These are phyloP conservation scores for Symbiodinium natans DNA, from an alignment of 73 alveolate species.

Conservation along the genomic window DNA sequence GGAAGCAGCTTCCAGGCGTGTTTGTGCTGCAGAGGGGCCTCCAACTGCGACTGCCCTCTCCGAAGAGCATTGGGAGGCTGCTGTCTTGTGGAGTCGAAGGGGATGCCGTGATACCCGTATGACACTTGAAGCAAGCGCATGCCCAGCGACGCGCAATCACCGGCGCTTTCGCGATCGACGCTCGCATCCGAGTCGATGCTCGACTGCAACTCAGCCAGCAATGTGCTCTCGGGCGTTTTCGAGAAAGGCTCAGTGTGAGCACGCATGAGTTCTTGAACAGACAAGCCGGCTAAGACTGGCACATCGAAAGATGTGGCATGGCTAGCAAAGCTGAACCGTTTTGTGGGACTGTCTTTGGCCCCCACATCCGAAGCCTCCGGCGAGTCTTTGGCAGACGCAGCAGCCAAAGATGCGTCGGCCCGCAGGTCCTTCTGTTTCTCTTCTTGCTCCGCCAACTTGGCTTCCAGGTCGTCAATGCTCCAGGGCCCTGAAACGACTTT, in stretches of 20 bases:
- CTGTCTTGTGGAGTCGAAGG: not conserved
- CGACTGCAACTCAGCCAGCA: constrained; percentile 33
- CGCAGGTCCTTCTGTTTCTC: not conserved
- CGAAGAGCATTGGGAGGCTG: constrained; percentile 16
- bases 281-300: constrained; percentile 54
- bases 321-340: constrained; percentile 45
- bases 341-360: constrained; percentile 65
- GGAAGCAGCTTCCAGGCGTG: constrained; percentile 72
- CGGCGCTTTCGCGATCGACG: constrained; percentile 14
- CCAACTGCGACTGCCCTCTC: constrained; percentile 54
- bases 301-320: not conserved
- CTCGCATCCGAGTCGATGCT: constrained; percentile 52
- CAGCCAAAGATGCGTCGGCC: constrained; percentile 27
- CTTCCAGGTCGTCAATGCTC: constrained; percentile 45
- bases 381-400: not conserved
- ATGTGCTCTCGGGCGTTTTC: not conserved
- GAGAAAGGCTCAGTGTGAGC: constrained; percentile 24
- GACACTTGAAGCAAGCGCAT: constrained; percentile 54
- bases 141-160: constrained; percentile 57
- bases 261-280: constrained; percentile 47
- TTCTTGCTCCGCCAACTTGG: constrained; percentile 24
- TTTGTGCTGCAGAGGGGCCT: constrained; percentile 51
- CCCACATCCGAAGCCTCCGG: constrained; percentile 5
- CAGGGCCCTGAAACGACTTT: constrained; percentile 30
- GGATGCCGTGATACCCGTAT: constrained; percentile 63